phyloP scores from a whole-genome alignment of 2,329 filamentous ascomycete genomes.

The Macrophomina pseudophaseolina region DNA sequence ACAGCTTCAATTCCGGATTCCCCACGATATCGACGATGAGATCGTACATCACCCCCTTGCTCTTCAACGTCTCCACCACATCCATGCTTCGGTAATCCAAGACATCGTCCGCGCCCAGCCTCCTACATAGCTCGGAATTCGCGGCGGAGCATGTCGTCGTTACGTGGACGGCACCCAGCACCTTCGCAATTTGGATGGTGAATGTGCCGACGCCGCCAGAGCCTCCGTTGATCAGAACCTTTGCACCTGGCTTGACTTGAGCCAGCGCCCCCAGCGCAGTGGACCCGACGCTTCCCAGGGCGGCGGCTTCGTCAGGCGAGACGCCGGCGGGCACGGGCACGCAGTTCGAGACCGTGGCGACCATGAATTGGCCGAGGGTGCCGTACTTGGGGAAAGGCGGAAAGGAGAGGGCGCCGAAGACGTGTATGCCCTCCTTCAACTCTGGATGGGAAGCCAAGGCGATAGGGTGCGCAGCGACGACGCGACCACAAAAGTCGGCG shows the following conservation, averaged over 20 bases:
- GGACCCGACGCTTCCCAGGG: slow-evolving; percentile 45
- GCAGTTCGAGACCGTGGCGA: background rate
- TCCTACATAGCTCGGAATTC: slow-evolving; percentile 63
- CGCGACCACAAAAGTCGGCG: slow-evolving; percentile 59
- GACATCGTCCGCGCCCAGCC: slow-evolving; percentile 67
- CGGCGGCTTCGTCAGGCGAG: slow-evolving; percentile 35
- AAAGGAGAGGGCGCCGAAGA: slow-evolving; percentile 43
- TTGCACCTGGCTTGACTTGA: background rate
- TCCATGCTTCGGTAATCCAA: slow-evolving; percentile 58
- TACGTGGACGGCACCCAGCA: slow-evolving; percentile 61
- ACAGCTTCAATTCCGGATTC: slow-evolving; percentile 29
- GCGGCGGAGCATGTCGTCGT: slow-evolving; percentile 62
- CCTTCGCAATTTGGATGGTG: slow-evolving; percentile 63
- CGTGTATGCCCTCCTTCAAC: slow-evolving; percentile 40
- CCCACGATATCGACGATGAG: slow-evolving; percentile 46
- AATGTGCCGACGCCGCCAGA: background rate
- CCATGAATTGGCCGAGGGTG: background rate
- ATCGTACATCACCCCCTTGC: slow-evolving; percentile 42
- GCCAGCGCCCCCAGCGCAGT: slow-evolving; percentile 47
- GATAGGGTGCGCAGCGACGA: slow-evolving; percentile 45
- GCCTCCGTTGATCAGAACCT: background rate
- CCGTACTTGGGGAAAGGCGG: background rate
- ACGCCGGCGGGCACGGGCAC: background rate
- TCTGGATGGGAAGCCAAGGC: slow-evolving; percentile 27
- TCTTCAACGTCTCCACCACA: background rate